Base-by-base conservation (phyloP, 2,329 filamentous ascomycete genomes). In the Hypoxylon sp. region DNA sequence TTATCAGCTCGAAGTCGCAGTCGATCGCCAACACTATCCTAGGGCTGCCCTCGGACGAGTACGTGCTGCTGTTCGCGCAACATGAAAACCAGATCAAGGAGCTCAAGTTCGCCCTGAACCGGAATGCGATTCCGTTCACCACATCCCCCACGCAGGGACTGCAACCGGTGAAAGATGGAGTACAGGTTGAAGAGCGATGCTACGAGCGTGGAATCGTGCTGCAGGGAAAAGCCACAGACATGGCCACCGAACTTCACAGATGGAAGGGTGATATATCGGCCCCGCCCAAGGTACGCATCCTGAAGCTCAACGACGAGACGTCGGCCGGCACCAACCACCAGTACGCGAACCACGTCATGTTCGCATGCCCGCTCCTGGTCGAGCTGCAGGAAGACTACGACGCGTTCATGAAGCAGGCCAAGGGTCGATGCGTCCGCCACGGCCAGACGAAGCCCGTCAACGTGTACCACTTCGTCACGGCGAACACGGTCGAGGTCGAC, bases 281-380 rank as follows among this genome's bases (percentile, higher is more conserved):
- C n/a, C n/a, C n/a, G n/a, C n/a, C 51, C 11, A 62, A 65, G 25
- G 65, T 75, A 1, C 63, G 74, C 12, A 54, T 77, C 3, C 65
- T 76, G 40, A 68, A 68, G 21, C 66, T 76, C 23, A 71, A 70
- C 59, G 67, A 67, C 6, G 62, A 67, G 3, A 68, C 73, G 20
- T 70, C 73, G 2, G 72, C 75, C 0, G 75, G 75, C 0, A 70
- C 67, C 16, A 77, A 77, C 51, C 61, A 76, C 8, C 69, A 70
- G 7, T 63, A 69, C 15, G 74, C 74, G 1, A 75, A 73, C 45
- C 74, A 76, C 43, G 62, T 77, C 37, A 66, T 78, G 30, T 76
- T 77, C 41, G 65, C 69, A 0, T 69, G 65, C 4, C 71, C 74
- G 0, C 64, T 69, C 4, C 36, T 70, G 9, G 69, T 65, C 13